phyloP scores from a whole-genome alignment of 176 grass and related monocot genomes.

The Dactylis glomerata region DNA sequence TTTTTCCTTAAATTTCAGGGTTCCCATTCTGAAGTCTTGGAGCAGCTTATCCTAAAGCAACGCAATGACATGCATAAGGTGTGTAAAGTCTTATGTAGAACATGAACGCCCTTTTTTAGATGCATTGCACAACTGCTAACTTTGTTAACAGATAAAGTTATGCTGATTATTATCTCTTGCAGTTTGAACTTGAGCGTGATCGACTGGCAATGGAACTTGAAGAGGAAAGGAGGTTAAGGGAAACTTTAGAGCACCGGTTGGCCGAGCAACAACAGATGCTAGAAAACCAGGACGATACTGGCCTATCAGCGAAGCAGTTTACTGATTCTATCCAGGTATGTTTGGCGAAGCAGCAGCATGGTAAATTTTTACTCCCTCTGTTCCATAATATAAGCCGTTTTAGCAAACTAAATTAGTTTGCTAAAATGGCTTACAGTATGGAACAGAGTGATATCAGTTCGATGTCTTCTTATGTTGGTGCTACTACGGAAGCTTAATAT shows the following conservation, averaged over 20 bases:
- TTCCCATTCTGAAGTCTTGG: conserved; percentile 89
- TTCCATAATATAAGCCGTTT: no score
- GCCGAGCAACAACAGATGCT: conserved; percentile 64
- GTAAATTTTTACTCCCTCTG: background rate
- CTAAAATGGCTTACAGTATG: no score
- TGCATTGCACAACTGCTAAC: background rate
- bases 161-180: conserved; percentile 6
- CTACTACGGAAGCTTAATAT: conserved; percentile 1
- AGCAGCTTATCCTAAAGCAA: conserved; percentile 88
- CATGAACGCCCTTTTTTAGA: background rate
- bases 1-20: conserved; percentile 59
- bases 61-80: conserved; percentile 99
- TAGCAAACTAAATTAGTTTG: no score
- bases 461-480: background rate
- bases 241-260: conserved; percentile 48
- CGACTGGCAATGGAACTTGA: conserved; percentile 84
- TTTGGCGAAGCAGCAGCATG: background rate
- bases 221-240: conserved; percentile 72
- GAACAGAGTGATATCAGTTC: background rate
- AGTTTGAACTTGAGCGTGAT: conserved; percentile 94
- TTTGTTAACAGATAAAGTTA: background rate
- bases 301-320: conserved; percentile 37
- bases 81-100: conserved; percentile 3
- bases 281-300: conserved; percentile 29
- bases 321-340: conserved; percentile 59